phyloP scores from a whole-genome alignment of 1,284 basidiomycete species.

The Termitomyces sp. region DNA sequence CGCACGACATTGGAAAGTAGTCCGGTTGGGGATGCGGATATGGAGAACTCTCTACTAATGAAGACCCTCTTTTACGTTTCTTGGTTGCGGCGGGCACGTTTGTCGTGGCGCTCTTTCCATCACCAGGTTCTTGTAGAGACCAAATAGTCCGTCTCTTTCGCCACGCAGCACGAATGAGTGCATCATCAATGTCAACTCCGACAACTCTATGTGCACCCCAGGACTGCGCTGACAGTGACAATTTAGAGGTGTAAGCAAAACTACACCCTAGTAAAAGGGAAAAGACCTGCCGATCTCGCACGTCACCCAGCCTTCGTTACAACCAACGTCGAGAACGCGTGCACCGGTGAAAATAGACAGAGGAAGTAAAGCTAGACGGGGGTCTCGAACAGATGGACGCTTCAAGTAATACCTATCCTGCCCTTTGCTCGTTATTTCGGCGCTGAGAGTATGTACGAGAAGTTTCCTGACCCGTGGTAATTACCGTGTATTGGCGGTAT shows the following conservation, averaged over 20 bases:
- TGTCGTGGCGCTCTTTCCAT: background rate
- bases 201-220: constrained; percentile 57
- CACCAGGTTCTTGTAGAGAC: constrained; percentile 54
- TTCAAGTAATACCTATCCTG: constrained; percentile 66
- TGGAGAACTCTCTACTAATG: background rate
- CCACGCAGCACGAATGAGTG: constrained; percentile 68
- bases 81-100: background rate
- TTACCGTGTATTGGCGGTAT: constrained; percentile 49
- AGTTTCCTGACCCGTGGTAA: constrained; percentile 48
- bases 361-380: constrained; percentile 57
- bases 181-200: constrained; percentile 78
- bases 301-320: constrained; percentile 79
- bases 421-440: constrained; percentile 3
- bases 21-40: constrained; percentile 18
- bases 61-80: constrained; percentile 21
- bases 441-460: background rate
- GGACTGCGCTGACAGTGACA: constrained; percentile 47
- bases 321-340: constrained; percentile 74
- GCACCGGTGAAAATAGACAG: constrained; percentile 44
- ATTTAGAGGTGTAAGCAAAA: background rate
- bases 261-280: no score
- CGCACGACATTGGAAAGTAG: constrained; percentile 72
- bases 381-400: constrained; percentile 53
- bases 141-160: constrained; percentile 59
- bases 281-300: constrained; percentile 65